phyloP scores from a whole-genome alignment of 2,329 filamentous ascomycete genomes.

The Pseudogymnoascus sp. region DNA sequence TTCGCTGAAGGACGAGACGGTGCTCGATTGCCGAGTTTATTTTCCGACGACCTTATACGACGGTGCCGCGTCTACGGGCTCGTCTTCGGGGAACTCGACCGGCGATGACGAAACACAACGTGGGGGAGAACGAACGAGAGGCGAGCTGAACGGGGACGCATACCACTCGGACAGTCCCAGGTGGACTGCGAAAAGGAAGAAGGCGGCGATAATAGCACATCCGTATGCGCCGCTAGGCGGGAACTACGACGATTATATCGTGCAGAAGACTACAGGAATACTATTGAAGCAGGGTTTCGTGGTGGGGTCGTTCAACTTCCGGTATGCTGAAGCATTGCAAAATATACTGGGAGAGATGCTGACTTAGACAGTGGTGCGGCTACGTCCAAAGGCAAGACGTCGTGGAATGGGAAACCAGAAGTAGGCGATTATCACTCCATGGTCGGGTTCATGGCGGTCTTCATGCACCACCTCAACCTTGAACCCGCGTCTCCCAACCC shows the following conservation, averaged over 20 bases:
- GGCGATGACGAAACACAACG: neutral
- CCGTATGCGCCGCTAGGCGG: conserved; percentile 87
- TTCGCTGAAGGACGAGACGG: conserved; percentile 69
- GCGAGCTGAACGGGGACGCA: neutral
- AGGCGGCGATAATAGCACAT: conserved; percentile 68
- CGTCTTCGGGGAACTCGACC: neutral
- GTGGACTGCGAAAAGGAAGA: conserved; percentile 29
- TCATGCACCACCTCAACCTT: conserved; percentile 43
- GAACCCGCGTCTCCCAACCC: conserved; percentile 10
- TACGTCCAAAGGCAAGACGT: conserved; percentile 67
- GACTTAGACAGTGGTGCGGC: conserved; percentile 58
- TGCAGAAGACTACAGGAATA: conserved; percentile 50
- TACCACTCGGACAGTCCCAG: neutral
- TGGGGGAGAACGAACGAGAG: neutral
- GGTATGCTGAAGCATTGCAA: conserved; percentile 42
- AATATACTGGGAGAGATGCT: conserved; percentile 10
- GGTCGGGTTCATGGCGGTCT: conserved; percentile 70
- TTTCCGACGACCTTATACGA: conserved; percentile 42
- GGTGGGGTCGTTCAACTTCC: conserved; percentile 86
- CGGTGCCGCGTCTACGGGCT: neutral
- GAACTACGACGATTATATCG: conserved; percentile 72
- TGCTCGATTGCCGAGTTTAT: conserved; percentile 77
- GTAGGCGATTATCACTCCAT: conserved; percentile 75
- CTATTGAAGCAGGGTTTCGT: conserved; percentile 65
- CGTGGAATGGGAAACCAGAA: conserved; percentile 80